Evolutionary conservation across 805 yeast genomes (phyloP).

Genomic region (Metschnikowia gelsemii): DNA sequence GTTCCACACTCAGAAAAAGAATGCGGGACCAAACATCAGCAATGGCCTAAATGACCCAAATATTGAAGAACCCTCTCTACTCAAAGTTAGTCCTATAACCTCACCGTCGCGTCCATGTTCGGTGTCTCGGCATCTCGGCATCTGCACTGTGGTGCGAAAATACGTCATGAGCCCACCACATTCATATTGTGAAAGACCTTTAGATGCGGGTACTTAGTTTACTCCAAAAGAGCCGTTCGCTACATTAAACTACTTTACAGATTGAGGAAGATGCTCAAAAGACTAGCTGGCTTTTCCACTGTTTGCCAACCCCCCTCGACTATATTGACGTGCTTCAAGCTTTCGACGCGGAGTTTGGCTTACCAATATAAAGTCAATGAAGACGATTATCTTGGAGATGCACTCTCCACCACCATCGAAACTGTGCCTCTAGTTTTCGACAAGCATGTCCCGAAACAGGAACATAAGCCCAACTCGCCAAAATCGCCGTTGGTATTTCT

Average conservation of each 20-base stretch:
- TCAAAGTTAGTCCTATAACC: too few relatives aligned
- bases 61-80: too few relatives aligned
- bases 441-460: conserved; percentile 32
- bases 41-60: too few relatives aligned
- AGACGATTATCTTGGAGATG: conserved; percentile 29
- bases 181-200: too few relatives aligned
- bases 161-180: too few relatives aligned
- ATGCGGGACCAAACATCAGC: too few relatives aligned
- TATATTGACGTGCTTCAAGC: not conserved
- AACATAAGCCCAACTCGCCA: conserved; percentile 21
- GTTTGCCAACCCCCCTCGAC: not conserved
- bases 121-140: not conserved
- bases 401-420: conserved; percentile 36
- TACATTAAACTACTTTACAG: too few relatives aligned
- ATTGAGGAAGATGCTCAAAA: not conserved
- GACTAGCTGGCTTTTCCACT: not conserved
- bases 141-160: too few relatives aligned
- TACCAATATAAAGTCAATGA: conserved; percentile 6
- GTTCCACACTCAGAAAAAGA: too few relatives aligned
- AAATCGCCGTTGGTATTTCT: conserved; percentile 69
- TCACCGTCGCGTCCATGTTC: not conserved
- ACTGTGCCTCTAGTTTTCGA: conserved; percentile 60
- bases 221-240: too few relatives aligned
- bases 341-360: not conserved
- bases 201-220: too few relatives aligned